Conservation (phyloP, 768 basidiomycete genomes). For the Lactarius trivialis region DNA sequence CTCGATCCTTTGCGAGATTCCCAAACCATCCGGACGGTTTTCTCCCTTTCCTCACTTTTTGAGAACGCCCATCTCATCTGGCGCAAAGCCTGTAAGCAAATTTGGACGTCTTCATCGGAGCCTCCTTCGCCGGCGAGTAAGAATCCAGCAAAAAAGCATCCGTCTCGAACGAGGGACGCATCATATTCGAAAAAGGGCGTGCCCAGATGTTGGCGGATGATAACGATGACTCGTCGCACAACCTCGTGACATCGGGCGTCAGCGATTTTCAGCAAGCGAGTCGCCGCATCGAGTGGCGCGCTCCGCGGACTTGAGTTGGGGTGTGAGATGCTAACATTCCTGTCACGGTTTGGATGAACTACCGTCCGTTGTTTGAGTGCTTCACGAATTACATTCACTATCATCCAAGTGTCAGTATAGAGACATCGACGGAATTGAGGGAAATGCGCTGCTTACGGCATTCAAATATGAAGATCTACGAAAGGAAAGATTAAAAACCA, state of each 20-base stretch:
- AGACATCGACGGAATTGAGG: constrained; percentile 17
- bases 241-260: constrained; percentile 39
- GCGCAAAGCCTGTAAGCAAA: constrained; percentile 67
- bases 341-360: constrained; percentile 22
- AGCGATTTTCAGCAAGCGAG: constrained; percentile 39
- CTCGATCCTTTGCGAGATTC: constrained; percentile 28
- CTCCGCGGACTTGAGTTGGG: constrained; percentile 23
- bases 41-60: constrained; percentile 65
- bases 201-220: constrained; percentile 44
- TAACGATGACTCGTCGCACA: constrained; percentile 41
- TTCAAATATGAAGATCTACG: constrained; percentile 83
- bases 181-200: constrained; percentile 75
- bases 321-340: constrained; percentile 17
- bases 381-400: constrained; percentile 84
- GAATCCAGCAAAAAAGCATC: constrained; percentile 82
- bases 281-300: constrained; percentile 28
- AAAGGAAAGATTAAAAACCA: constrained; percentile 20
- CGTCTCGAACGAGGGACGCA: constrained; percentile 78
- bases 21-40: constrained; percentile 48
- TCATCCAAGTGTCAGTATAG: background rate
- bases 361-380: constrained; percentile 59
- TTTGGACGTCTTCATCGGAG: constrained; percentile 43
- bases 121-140: constrained; percentile 56
- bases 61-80: constrained; percentile 82
- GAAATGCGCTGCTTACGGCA: constrained; percentile 50